These are phyloP conservation scores for Pseudonitzschia multiseries DNA, from an alignment of 108 stramenopile species.

Conservation along the genomic window DNA sequence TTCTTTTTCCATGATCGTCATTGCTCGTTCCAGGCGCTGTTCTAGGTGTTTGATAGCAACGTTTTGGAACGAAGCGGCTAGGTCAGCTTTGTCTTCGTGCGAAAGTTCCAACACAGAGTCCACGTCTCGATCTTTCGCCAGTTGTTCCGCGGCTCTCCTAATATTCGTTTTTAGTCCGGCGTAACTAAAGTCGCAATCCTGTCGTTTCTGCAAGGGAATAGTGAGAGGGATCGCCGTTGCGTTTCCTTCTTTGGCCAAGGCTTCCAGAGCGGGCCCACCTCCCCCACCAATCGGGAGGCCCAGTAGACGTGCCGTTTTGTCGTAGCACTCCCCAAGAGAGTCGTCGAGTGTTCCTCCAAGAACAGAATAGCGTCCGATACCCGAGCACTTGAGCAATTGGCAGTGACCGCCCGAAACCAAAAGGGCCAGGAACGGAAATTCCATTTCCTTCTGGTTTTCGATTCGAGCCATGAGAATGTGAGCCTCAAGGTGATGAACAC, in stretches of 20 bases:
- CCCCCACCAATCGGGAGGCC: constrained; percentile 87
- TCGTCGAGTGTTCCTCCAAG: constrained; percentile 96
- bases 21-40: constrained; percentile 79
- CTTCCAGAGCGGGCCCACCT: constrained; percentile 94
- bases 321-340: constrained; percentile 92
- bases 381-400: constrained; percentile 86
- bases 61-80: constrained; percentile 94
- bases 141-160: constrained; percentile 61
- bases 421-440: constrained; percentile 95
- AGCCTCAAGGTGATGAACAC: constrained; percentile 95
- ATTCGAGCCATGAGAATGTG: constrained; percentile 94
- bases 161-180: constrained; percentile 94
- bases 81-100: constrained; percentile 70
- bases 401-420: constrained; percentile 97
- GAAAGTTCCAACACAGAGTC: constrained; percentile 49
- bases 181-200: constrained; percentile 95
- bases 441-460: constrained; percentile 40
- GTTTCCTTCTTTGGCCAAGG: constrained; percentile 81
- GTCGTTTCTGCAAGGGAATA: constrained; percentile 83
- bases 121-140: constrained; percentile 55
- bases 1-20: constrained; percentile 55
- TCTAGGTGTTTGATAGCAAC: constrained; percentile 92
- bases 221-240: constrained; percentile 70
- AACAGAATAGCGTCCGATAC: constrained; percentile 79
- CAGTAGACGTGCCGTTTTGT: constrained; percentile 92